These are phyloP conservation scores for Macrolepiota albuminosa DNA, from an alignment of 768 basidiomycete genomes.

Conservation along the genomic window DNA sequence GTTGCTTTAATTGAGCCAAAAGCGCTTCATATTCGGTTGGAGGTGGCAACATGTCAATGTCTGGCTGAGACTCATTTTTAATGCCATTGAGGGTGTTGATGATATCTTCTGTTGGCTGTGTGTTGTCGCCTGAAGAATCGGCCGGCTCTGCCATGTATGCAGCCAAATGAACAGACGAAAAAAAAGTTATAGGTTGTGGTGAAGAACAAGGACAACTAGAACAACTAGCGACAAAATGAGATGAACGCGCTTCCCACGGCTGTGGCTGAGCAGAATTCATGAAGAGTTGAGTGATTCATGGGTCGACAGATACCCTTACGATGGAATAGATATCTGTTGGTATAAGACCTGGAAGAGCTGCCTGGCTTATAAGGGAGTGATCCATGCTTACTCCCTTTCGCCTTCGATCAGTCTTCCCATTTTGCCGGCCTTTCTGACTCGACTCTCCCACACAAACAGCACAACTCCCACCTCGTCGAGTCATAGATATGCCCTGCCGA, in stretches of 20 bases:
- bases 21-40: constrained; percentile 66
- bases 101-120: constrained; percentile 32
- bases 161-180: constrained; percentile 1
- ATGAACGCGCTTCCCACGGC: not conserved
- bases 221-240: not conserved
- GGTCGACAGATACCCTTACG: not conserved
- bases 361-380: not conserved
- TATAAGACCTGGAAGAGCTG: not conserved
- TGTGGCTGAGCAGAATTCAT: not conserved
- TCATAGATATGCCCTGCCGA: not conserved
- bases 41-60: constrained; percentile 27
- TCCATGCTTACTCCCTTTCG: constrained; percentile 5
- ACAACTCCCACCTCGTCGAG: not conserved
- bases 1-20: constrained; percentile 56
- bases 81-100: constrained; percentile 24
- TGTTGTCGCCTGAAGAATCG: constrained; percentile 22
- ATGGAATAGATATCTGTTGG: not conserved
- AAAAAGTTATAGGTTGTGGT: constrained; percentile 7
- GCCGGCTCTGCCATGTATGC: constrained; percentile 10
- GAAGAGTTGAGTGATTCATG: not conserved
- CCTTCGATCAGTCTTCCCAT: constrained; percentile 11
- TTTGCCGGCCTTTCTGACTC: constrained; percentile 13
- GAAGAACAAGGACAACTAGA: not conserved
- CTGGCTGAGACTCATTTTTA: constrained; percentile 23
- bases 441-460: constrained; percentile 9